phyloP scores from a whole-genome alignment of 805 yeast genomes.

The Teunomyces cretensis region DNA sequence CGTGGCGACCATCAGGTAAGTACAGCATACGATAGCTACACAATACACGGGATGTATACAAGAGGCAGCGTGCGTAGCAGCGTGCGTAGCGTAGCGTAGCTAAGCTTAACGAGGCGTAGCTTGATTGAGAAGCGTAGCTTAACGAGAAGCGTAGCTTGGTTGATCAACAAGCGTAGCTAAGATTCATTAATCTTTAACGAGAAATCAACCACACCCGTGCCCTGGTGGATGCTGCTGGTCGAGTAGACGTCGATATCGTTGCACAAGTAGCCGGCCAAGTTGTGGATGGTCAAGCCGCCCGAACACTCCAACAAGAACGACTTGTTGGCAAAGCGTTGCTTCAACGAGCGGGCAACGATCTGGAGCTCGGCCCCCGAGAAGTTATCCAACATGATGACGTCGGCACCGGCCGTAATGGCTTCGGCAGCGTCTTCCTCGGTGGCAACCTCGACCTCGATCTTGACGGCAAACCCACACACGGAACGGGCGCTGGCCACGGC shows the following conservation, averaged over 20 bases:
- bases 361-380: slow-evolving; percentile 67
- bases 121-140: no score
- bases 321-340: slow-evolving; percentile 50
- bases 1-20: slow-evolving; percentile 36
- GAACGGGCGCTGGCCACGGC: slow-evolving; percentile 77
- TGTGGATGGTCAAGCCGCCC: slow-evolving; percentile 80
- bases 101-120: no score
- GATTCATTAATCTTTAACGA: slow-evolving; percentile 63
- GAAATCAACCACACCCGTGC: slow-evolving; percentile 79
- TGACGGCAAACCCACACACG: slow-evolving; percentile 85
- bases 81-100: no score
- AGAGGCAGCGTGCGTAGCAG: no score
- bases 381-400: slow-evolving; percentile 91
- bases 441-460: slow-evolving; percentile 92
- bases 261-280: slow-evolving; percentile 64
- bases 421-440: slow-evolving; percentile 83
- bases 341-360: slow-evolving; percentile 62
- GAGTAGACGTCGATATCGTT: slow-evolving; percentile 86
- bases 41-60: no score
- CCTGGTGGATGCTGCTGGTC: slow-evolving; percentile 90
- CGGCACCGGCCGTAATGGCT: slow-evolving; percentile 94
- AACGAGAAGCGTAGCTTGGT: no score
- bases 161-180: no score
- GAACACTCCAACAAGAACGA: slow-evolving; percentile 80
- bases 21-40: no score